Evolutionary conservation across 2,329 filamentous ascomycete genomes (phyloP).

Genomic region (Fusarium duplospermum): DNA sequence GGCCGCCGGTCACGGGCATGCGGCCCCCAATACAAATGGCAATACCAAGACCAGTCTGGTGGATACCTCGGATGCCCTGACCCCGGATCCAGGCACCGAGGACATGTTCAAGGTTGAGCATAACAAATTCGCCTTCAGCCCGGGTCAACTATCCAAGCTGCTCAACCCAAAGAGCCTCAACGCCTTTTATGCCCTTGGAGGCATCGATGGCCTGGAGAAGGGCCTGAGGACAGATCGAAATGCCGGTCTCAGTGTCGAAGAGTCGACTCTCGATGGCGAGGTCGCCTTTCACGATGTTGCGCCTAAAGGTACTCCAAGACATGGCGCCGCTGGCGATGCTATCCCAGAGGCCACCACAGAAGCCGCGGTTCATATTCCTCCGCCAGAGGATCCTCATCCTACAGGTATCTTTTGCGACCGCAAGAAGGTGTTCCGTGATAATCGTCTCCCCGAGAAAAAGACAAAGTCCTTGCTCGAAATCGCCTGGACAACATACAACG

Average conservation of each 20-base stretch:
- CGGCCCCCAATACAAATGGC: conserved; percentile 8
- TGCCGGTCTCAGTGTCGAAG: conserved; percentile 77
- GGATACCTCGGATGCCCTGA: conserved; percentile 48
- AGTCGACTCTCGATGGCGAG: conserved; percentile 70
- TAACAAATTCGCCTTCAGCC: conserved; percentile 87
- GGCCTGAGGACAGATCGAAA: conserved; percentile 75
- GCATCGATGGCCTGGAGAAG: conserved; percentile 77
- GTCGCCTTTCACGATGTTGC: conserved; percentile 75
- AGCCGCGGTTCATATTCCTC: conserved; percentile 41
- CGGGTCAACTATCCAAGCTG: conserved; percentile 82
- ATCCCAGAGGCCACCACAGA: conserved; percentile 45
- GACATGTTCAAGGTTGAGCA: conserved; percentile 77
- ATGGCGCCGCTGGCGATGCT: conserved; percentile 49
- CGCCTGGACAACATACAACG: conserved; percentile 78
- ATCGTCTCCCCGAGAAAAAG: conserved; percentile 72
- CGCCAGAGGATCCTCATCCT: conserved; percentile 35
- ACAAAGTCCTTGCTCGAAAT: conserved; percentile 69
- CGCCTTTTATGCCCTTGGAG: conserved; percentile 81
- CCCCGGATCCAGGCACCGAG: conserved; percentile 76
- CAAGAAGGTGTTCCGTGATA: conserved; percentile 66
- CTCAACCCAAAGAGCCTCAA: conserved; percentile 82
- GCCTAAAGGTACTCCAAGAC: conserved; percentile 49
- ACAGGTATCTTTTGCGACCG: conserved; percentile 41
- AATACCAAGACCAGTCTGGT: conserved; percentile 19
- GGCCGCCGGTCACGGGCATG: conserved; percentile 9